Conservation (phyloP, 2,329 filamentous ascomycete species). For the Penicillium decumbens region DNA sequence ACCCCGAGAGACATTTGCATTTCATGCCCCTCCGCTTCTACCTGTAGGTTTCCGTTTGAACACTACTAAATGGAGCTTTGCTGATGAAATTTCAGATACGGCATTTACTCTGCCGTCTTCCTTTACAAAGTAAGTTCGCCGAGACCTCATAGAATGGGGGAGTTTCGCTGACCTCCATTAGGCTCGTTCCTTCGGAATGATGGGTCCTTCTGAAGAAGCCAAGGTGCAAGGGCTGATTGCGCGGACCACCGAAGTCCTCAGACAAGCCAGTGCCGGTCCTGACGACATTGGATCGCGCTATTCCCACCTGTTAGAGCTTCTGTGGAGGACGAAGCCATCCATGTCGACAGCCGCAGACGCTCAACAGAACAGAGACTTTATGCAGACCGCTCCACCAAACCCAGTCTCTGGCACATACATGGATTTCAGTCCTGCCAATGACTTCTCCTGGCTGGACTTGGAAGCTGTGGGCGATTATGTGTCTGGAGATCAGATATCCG, state of each 20-base stretch:
- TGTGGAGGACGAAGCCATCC: conserved; percentile 51
- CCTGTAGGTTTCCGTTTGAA: conserved; percentile 43
- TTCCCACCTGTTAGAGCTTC: conserved; percentile 55
- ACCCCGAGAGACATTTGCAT: conserved; percentile 55
- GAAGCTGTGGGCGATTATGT: conserved; percentile 58
- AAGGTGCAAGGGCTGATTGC: conserved; percentile 55
- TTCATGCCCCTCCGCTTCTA: conserved; percentile 64
- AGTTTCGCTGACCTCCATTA: conserved; percentile 15
- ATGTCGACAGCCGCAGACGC: conserved; percentile 24
- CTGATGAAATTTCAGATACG: conserved; percentile 33
- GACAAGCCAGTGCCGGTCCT: conserved; percentile 53
- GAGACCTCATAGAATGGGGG: neutral
- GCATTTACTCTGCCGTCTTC: conserved; percentile 62
- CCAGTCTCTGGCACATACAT: conserved; percentile 37
- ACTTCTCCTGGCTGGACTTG: conserved; percentile 60
- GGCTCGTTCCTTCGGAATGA: conserved; percentile 57
- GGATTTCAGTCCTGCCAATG: conserved; percentile 48
- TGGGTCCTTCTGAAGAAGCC: conserved; percentile 52
- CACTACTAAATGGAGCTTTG: neutral
- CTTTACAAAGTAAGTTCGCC: conserved; percentile 53
- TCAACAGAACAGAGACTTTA: conserved; percentile 31
- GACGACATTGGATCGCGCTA: conserved; percentile 61
- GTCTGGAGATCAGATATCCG: conserved; percentile 42
- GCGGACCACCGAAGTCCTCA: conserved; percentile 56
- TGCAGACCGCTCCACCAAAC: conserved; percentile 30